Percentiles rank a stretch among this genome's conserved stretches.
phyloP scores from a whole-genome alignment of 176 grass and related monocot species.

The Hordeum marinum region DNA sequence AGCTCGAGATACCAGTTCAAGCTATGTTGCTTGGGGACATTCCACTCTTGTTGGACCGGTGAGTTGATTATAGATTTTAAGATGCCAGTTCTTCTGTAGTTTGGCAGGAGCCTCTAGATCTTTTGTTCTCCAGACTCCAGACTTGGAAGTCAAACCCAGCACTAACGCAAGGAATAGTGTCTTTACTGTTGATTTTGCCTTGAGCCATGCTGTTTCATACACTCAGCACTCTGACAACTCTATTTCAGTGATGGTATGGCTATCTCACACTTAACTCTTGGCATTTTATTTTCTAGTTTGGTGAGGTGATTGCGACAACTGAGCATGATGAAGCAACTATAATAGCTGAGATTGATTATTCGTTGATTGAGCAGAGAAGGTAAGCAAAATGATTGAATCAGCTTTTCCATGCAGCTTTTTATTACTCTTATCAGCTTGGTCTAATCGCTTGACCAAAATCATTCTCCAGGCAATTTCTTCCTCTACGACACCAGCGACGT shows the following conservation, averaged over 20 bases:
- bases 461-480: conserved; percentile 60
- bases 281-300: conserved; percentile 57
- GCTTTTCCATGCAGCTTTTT: not conserved
- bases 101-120: not conserved
- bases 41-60: conserved; percentile 92
- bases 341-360: conserved; percentile 85
- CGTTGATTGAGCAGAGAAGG: conserved; percentile 79
- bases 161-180: not conserved
- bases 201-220: not conserved
- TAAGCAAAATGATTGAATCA: not conserved
- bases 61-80: conserved; percentile 33
- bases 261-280: not conserved
- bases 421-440: not conserved
- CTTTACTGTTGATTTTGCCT: not conserved
- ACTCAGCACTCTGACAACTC: not conserved
- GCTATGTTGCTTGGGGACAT: conserved; percentile 91
- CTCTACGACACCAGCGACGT: conserved; percentile 56
- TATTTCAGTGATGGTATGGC: not conserved
- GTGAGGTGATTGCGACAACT: conserved; percentile 81
- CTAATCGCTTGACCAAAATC: not conserved
- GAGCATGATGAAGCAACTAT: conserved; percentile 70
- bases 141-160: not conserved
- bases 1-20: conserved; percentile 59
- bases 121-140: not conserved
- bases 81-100: not conserved